Evolutionary conservation across 2,329 filamentous ascomycete genomes (phyloP).

Genomic region (Pezicula neosporulosa): DNA sequence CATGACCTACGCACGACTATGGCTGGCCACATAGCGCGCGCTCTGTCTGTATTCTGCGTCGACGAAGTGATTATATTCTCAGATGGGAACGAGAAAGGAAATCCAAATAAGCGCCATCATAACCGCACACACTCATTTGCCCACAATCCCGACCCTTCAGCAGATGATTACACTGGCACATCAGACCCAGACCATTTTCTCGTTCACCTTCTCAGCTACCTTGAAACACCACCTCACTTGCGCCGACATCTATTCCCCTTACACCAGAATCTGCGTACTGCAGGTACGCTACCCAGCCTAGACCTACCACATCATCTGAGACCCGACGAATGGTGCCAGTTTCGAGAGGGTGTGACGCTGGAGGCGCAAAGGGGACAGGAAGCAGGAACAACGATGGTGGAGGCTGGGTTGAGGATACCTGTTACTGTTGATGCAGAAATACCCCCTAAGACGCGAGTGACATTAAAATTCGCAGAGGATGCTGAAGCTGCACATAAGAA

Average conservation of each 20-base stretch:
- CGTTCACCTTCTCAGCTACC: conserved; percentile 72
- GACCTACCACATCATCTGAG: conserved; percentile 85
- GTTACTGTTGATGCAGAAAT: conserved; percentile 44
- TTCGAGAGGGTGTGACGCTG: conserved; percentile 72
- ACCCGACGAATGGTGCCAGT: conserved; percentile 72
- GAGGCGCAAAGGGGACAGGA: conserved; percentile 30
- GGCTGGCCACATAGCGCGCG: conserved; percentile 74
- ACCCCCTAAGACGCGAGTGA: conserved; percentile 69
- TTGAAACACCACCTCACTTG: conserved; percentile 82
- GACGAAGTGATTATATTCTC: conserved; percentile 84
- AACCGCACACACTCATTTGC: conserved; percentile 14
- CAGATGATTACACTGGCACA: conserved; percentile 57
- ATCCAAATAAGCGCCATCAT: conserved; percentile 18
- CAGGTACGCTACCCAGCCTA: conserved; percentile 70
- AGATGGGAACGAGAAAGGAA: conserved; percentile 49
- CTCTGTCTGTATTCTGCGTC: conserved; percentile 77
- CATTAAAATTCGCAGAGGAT: conserved; percentile 57
- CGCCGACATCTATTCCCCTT: conserved; percentile 71
- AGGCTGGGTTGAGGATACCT: conserved; percentile 52
- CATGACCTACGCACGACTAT: conserved; percentile 69
- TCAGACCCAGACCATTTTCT: conserved; percentile 77
- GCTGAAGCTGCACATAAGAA: conserved; percentile 34
- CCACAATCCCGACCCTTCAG: conserved; percentile 39
- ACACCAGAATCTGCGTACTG: conserved; percentile 72
- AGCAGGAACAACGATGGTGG: conserved; percentile 48